Percentiles rank a stretch among this genome's conserved stretches.
These are phyloP conservation scores for Aspergillus coremiiformis DNA, from an alignment of 495 filamentous ascomycete species.

Conservation along the genomic window DNA sequence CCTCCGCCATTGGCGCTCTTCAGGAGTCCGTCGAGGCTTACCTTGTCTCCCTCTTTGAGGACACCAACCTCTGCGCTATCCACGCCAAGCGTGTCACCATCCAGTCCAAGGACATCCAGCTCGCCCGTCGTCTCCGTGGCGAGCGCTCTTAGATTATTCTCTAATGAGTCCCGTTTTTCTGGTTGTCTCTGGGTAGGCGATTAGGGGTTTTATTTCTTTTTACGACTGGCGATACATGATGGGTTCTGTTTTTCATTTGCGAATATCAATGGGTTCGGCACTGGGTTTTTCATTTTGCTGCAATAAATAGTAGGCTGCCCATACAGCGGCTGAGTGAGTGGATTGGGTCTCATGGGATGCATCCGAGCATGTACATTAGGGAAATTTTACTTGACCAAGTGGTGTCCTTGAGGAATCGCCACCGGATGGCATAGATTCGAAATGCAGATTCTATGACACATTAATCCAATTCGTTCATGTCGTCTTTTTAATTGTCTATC, in stretches of 20 bases:
- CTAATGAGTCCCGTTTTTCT: constrained; percentile 26
- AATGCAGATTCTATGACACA: constrained; percentile 24
- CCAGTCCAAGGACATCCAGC: constrained; percentile 94
- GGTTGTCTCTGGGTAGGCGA: constrained; percentile 41
- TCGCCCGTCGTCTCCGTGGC: constrained; percentile 91
- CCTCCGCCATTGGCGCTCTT: constrained; percentile 97
- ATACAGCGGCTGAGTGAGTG: constrained; percentile 27
- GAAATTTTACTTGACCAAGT: constrained; percentile 19
- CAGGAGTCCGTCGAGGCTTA: constrained; percentile 99
- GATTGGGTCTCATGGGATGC: constrained; percentile 30
- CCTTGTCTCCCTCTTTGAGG: constrained; percentile 99
- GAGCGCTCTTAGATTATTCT: constrained; percentile 65
- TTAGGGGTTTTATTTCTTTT: constrained; percentile 41
- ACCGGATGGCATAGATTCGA: constrained; percentile 37
- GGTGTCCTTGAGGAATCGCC: constrained; percentile 29
- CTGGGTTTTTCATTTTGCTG: constrained; percentile 31
- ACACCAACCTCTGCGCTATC: constrained; percentile 99
- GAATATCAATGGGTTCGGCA: constrained; percentile 41
- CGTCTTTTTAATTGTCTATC: background rate
- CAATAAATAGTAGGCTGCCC: constrained; percentile 33
- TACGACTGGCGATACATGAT: constrained; percentile 47
- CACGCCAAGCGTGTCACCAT: constrained; percentile 99
- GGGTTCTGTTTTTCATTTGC: constrained; percentile 35
- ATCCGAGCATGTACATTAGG: constrained; percentile 39
- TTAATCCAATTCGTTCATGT: constrained; percentile 11